A percentile compares a stretch with the other conserved stretches of the same genome.
These are phyloP conservation scores for Macrolepiota fuliginosa DNA, from an alignment of 768 basidiomycete species.

Conservation along the genomic window DNA sequence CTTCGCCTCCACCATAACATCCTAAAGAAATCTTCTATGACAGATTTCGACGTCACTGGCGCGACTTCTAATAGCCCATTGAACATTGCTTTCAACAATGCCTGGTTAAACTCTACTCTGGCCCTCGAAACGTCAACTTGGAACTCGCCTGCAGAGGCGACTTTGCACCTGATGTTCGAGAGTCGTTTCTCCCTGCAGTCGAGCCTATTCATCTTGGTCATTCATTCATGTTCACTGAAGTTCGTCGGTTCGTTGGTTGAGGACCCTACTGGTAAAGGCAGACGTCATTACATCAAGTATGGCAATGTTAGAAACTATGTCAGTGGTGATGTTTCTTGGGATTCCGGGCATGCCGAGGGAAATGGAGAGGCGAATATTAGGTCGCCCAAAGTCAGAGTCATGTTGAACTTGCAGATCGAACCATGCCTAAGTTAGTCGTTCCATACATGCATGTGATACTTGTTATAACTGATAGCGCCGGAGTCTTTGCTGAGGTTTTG, in stretches of 20 bases:
- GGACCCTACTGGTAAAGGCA: constrained; percentile 4
- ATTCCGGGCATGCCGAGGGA: not conserved
- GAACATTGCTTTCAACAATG: constrained; percentile 6
- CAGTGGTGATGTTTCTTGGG: constrained; percentile 7
- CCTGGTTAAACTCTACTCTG: not conserved
- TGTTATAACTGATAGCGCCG: too few species aligned
- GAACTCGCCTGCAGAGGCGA: too few species aligned
- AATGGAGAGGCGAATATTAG: constrained; percentile 4
- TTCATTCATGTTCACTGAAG: too few species aligned
- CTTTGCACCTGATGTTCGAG: constrained; percentile 5
- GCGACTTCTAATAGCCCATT: too few species aligned
- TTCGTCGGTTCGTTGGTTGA: constrained; percentile 1
- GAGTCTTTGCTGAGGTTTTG: too few species aligned
- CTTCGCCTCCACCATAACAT: constrained; percentile 1
- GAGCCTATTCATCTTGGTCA: not conserved
- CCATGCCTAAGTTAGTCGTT: too few species aligned
- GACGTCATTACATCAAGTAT: not conserved
- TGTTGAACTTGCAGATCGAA: not conserved
- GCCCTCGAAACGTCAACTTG: not conserved
- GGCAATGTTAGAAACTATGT: not conserved
- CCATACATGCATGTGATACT: not conserved
- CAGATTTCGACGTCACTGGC: too few species aligned
- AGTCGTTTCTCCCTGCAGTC: constrained; percentile 2
- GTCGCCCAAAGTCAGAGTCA: constrained; percentile 1
- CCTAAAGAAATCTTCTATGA: not conserved